phyloP scores from a whole-genome alignment of 75 land plant genomes.

The Larix kaempferi region DNA sequence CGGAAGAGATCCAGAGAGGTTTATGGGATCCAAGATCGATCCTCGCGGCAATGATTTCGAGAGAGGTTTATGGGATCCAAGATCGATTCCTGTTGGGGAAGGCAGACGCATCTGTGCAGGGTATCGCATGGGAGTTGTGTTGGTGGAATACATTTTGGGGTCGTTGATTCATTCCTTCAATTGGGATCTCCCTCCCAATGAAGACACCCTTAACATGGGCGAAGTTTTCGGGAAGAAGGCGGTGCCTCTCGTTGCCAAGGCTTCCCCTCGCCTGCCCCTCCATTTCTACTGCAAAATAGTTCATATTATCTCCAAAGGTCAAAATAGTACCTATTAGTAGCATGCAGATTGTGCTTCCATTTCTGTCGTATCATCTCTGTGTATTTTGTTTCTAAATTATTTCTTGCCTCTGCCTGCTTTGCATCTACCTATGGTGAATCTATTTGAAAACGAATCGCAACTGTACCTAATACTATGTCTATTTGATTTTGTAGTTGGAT shows the following conservation, averaged over 20 bases:
- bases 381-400: too few species aligned
- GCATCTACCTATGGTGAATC: too few species aligned
- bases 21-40: too few species aligned
- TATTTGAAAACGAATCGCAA: too few species aligned
- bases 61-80: slow-evolving; percentile 10
- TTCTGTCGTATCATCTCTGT: too few species aligned
- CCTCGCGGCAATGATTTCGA: too few species aligned
- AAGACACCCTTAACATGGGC: slow-evolving; percentile 20
- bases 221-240: slow-evolving; percentile 19
- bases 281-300: slow-evolving; percentile 1
- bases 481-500: too few species aligned
- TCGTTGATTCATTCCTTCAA: slow-evolving; percentile 31
- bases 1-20: slow-evolving; percentile 18
- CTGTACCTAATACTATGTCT: too few species aligned
- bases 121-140: slow-evolving; percentile 17
- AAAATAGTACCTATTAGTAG: too few species aligned
- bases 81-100: slow-evolving; percentile 20
- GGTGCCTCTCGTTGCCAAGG: background rate
- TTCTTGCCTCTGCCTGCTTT: too few species aligned
- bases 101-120: slow-evolving; percentile 24
- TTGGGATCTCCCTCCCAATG: slow-evolving; percentile 27
- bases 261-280: slow-evolving; percentile 5
- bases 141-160: slow-evolving; percentile 25
- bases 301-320: too few species aligned
- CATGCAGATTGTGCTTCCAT: too few species aligned